Conservation (phyloP, 2,329 filamentous ascomycete species). For the Biscogniauxia mediterranea region DNA sequence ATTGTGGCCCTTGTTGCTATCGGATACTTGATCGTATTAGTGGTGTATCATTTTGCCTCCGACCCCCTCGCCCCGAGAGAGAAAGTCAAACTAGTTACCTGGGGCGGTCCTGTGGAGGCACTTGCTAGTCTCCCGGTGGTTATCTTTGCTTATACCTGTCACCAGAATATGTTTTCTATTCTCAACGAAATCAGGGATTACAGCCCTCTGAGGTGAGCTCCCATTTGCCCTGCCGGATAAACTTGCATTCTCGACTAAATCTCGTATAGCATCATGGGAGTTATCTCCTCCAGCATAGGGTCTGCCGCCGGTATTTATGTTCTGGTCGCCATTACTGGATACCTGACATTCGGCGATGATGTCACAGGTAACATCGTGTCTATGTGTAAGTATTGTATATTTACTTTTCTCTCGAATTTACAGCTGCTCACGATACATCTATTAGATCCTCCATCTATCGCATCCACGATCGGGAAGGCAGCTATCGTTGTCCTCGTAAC, state of each 20-base stretch:
- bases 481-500: slow-evolving; percentile 95
- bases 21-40: slow-evolving; percentile 87
- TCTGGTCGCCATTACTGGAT: slow-evolving; percentile 90
- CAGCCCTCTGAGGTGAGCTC: slow-evolving; percentile 55
- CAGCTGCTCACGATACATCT: slow-evolving; percentile 2
- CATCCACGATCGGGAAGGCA: slow-evolving; percentile 88
- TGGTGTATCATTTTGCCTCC: slow-evolving; percentile 86
- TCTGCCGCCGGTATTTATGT: slow-evolving; percentile 85
- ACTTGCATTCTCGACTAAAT: slow-evolving; percentile 11
- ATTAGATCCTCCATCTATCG: slow-evolving; percentile 68
- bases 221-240: neutral
- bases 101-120: slow-evolving; percentile 74
- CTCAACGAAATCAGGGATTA: slow-evolving; percentile 91
- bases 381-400: slow-evolving; percentile 64
- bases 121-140: slow-evolving; percentile 90
- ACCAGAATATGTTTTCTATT: slow-evolving; percentile 99
- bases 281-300: slow-evolving; percentile 82
- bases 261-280: slow-evolving; percentile 65
- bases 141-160: slow-evolving; percentile 98
- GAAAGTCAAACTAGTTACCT: slow-evolving; percentile 71
- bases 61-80: slow-evolving; percentile 75
- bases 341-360: slow-evolving; percentile 89
- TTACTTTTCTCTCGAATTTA: neutral
- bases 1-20: slow-evolving; percentile 89
- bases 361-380: slow-evolving; percentile 90